These are phyloP conservation scores for Musa troglodytarum DNA, from an alignment of 176 grass and related monocot genomes.

Conservation along the genomic window DNA sequence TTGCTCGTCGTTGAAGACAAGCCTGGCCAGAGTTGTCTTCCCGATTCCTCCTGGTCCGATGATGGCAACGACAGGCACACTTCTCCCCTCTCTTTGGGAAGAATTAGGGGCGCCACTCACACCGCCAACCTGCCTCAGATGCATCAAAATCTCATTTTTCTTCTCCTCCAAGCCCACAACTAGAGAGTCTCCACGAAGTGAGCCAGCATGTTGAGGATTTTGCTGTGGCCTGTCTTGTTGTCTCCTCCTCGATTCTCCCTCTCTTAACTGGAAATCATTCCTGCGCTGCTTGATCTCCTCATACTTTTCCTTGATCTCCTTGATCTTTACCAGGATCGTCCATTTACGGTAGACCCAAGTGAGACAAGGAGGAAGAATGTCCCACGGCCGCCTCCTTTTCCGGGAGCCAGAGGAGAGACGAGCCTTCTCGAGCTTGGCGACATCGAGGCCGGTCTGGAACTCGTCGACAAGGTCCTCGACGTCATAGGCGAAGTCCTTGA, in stretches of 20 bases:
- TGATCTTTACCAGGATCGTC: slow-evolving; percentile 5
- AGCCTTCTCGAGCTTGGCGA: neutral
- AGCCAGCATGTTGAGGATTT: neutral
- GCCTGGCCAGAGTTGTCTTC: slow-evolving; percentile 26
- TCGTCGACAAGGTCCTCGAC: slow-evolving; percentile 22
- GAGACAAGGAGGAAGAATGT: too few species aligned
- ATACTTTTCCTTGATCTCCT: slow-evolving; percentile 17
- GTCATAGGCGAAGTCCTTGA: slow-evolving; percentile 20
- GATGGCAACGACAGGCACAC: slow-evolving; percentile 20
- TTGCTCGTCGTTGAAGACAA: neutral
- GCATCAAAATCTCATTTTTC: neutral
- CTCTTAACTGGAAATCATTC: neutral
- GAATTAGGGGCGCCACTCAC: too few species aligned
- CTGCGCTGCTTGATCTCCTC: slow-evolving; percentile 5
- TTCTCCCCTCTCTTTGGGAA: neutral
- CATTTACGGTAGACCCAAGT: neutral
- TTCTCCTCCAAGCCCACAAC: neutral
- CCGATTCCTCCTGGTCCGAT: slow-evolving; percentile 27
- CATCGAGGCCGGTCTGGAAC: slow-evolving; percentile 2
- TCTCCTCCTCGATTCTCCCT: neutral
- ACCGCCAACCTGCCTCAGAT: neutral
- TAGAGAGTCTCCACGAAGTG: neutral
- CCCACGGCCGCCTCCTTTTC: slow-evolving; percentile 8
- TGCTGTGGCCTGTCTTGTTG: neutral
- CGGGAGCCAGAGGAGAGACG: neutral